phyloP scores from a whole-genome alignment of 1,139 yeast genomes.

The Pichia sp. region DNA sequence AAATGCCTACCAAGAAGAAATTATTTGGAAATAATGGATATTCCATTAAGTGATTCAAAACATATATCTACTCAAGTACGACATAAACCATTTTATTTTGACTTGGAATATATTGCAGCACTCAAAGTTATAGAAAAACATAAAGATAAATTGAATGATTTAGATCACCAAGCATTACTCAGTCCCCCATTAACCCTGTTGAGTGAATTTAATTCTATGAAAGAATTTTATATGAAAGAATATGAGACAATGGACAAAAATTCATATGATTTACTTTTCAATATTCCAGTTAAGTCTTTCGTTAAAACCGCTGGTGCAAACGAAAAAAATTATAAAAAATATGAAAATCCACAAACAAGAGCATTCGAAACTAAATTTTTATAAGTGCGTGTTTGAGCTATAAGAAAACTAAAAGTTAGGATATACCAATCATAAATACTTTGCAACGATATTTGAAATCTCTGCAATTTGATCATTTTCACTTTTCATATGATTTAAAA shows the following conservation, averaged over 20 bases:
- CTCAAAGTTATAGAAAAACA: constrained; percentile 38
- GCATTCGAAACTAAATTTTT: constrained; percentile 18
- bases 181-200: constrained; percentile 15
- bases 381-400: too few relatives aligned
- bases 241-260: constrained; percentile 9
- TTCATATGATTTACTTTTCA: constrained; percentile 15
- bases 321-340: constrained; percentile 13
- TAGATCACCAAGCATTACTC: constrained; percentile 13
- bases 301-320: constrained; percentile 21
- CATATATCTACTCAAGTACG: constrained; percentile 38
- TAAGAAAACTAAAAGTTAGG: too few relatives aligned
- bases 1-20: constrained; percentile 65
- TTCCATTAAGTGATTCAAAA: constrained; percentile 31
- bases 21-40: constrained; percentile 41
- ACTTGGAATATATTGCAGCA: constrained; percentile 42
- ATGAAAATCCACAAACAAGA: constrained; percentile 27
- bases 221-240: constrained; percentile 12
- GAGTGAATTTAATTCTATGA: constrained; percentile 17
- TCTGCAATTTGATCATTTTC: constrained; percentile 8
- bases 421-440: constrained; percentile 1
- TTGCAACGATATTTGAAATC: not conserved
- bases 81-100: constrained; percentile 16
- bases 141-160: constrained; percentile 13
- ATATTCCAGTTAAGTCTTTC: constrained; percentile 18
- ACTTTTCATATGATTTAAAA: not conserved